Evolutionary conservation across 306 rosid genomes (phyloP).

Genomic region (Acacia acuminata): DNA sequence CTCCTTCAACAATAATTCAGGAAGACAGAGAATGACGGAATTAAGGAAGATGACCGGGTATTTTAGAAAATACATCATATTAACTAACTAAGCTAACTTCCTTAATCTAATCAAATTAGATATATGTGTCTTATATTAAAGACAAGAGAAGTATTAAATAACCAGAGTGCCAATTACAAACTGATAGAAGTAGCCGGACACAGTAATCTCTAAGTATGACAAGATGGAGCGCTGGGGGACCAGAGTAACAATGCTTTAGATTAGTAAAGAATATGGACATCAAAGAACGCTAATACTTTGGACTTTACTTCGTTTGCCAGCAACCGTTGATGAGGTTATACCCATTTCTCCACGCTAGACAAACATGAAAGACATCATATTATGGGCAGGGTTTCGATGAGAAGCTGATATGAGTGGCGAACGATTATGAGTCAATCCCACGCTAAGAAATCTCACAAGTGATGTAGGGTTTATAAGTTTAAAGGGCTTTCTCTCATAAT

Average conservation of each 20-base stretch:
- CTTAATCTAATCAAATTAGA: too few species aligned
- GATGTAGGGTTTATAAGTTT: too few species aligned
- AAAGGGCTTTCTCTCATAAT: too few species aligned
- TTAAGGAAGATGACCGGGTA: too few species aligned
- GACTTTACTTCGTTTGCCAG: neutral
- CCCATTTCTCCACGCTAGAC: neutral
- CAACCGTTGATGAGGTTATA: neutral
- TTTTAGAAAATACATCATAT: too few species aligned
- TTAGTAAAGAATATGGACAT: neutral
- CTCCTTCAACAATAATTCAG: too few species aligned
- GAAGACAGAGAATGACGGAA: too few species aligned
- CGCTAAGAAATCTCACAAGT: too few species aligned
- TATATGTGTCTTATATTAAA: too few species aligned
- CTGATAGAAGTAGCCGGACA: neutral
- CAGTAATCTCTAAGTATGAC: neutral
- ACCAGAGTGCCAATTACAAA: neutral
- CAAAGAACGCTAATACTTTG: neutral
- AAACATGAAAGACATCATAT: constrained; percentile 9
- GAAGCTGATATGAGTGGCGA: constrained; percentile 3
- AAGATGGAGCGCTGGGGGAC: neutral
- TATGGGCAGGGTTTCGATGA: constrained; percentile 1
- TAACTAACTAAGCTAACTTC: too few species aligned
- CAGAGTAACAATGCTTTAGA: neutral
- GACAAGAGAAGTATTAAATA: neutral
- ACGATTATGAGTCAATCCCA: neutral